phyloP scores from a whole-genome alignment of 2,329 filamentous ascomycete genomes.

The Epichloe coenophiala region DNA sequence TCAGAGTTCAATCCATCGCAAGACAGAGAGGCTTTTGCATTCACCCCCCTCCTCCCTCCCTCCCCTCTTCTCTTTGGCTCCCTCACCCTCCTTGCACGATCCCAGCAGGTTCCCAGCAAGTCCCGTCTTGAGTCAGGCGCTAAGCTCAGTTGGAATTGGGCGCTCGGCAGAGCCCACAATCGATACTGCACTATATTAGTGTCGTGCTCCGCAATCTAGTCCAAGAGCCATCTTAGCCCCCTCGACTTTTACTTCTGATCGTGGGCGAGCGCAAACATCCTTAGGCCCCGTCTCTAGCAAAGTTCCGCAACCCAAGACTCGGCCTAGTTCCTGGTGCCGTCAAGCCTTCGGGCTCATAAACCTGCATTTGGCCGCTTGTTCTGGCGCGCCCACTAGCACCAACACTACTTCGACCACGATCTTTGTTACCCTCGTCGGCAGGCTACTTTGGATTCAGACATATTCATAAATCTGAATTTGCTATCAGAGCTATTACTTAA shows the following conservation, averaged over 20 bases:
- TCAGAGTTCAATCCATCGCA: conserved; percentile 2
- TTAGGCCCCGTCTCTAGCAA: conserved; percentile 8
- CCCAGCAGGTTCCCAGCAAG: conserved; percentile 3
- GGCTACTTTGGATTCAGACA: background rate
- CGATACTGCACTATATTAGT: conserved; percentile 28
- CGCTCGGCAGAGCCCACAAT: conserved; percentile 17
- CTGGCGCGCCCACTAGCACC: conserved; percentile 4
- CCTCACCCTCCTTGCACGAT: background rate
- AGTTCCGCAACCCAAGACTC: conserved; percentile 11
- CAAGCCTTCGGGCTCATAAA: conserved; percentile 5
- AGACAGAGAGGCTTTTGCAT: background rate
- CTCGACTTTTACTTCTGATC: conserved; percentile 13
- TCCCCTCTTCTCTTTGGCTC: background rate
- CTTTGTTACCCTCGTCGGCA: background rate
- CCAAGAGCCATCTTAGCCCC: conserved; percentile 14
- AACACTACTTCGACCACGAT: conserved; percentile 1
- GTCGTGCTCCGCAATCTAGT: conserved; percentile 23
- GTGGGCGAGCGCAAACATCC: conserved; percentile 12
- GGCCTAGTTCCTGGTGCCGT: conserved; percentile 7
- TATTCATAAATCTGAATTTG: background rate
- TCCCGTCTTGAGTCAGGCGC: conserved; percentile 18
- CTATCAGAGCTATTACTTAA: background rate
- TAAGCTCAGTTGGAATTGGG: conserved; percentile 23
- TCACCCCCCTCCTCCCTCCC: background rate
- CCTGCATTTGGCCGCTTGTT: conserved; percentile 5